Evolutionary conservation across 306 rosid species (phyloP).

Genomic region (Lablab purpureus): DNA sequence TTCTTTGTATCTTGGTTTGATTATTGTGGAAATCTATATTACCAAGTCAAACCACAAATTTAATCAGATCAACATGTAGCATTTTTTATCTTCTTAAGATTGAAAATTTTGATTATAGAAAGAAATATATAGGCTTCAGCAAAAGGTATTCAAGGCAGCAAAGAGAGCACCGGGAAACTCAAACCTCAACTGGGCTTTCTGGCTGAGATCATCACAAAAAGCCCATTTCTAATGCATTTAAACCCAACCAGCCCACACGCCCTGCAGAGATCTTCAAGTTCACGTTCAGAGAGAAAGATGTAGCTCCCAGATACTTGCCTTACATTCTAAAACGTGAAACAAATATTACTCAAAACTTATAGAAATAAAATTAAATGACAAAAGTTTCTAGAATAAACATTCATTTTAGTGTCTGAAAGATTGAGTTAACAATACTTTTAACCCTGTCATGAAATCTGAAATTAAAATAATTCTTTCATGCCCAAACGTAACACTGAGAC

Average conservation of each 20-base stretch:
- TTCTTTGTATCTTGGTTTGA: too few species aligned
- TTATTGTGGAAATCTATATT: too few species aligned
- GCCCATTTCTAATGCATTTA: slow-evolving; percentile 67
- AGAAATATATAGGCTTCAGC: slow-evolving; percentile 4
- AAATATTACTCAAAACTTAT: slow-evolving; percentile 40
- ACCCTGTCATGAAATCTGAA: not conserved
- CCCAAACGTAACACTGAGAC: not conserved
- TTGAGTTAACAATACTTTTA: slow-evolving; percentile 6
- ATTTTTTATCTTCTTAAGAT: not conserved
- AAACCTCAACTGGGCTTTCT: slow-evolving; percentile 64
- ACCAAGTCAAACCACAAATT: slow-evolving; percentile 11
- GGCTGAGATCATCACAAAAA: slow-evolving; percentile 86
- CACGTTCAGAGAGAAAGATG: slow-evolving; percentile 65
- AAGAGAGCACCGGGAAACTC: slow-evolving; percentile 41
- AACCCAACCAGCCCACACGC: slow-evolving; percentile 74
- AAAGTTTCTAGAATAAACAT: not conserved
- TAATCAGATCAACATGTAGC: slow-evolving; percentile 1
- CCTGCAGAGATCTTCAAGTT: slow-evolving; percentile 83
- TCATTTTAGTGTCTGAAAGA: slow-evolving; percentile 25
- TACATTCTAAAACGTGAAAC: slow-evolving; percentile 50
- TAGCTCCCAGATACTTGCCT: slow-evolving; percentile 65
- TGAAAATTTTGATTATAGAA: slow-evolving; percentile 3
- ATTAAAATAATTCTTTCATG: slow-evolving; percentile 13
- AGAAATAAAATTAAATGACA: not conserved
- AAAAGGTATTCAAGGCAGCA: slow-evolving; percentile 30